Base-by-base conservation (phyloP, 495 filamentous ascomycete species). In the Lentithecium fluviatile region DNA sequence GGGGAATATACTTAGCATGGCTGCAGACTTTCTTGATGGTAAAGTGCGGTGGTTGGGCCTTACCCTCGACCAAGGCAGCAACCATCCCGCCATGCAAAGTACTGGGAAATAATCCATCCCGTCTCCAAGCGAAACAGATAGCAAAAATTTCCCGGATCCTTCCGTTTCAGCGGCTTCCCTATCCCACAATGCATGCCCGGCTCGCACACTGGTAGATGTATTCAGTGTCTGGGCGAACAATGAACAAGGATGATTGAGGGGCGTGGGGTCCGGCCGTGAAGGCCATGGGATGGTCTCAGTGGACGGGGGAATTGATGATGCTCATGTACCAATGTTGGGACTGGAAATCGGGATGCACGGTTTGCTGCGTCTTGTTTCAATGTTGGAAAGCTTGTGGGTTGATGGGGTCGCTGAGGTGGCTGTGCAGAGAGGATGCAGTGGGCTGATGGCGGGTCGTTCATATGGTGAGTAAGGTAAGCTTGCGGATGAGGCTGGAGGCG, bases 41-140 rank as follows among this genome's bases (percentile, higher is more conserved):
- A n/a, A n/a, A n/a, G n/a, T n/a, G n/a, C n/a, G n/a, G n/a, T n/a
- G n/a, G n/a, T 2, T 20, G 17, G n/a, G 46, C 12, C 50, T 38
- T 40, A 53, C 50, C 50, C 11, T 56, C 52, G 20, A 56, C 45
- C 23, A 56, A 21, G 7, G 2, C 52, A 24, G 52, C 52, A 15
- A 1, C 2, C 52, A 56, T 56, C 2, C 52, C 52, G 1, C 52
- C 52, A 45, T 56, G 52, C 2, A 56, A 25, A 2, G 52, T 56
- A 17, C 29, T 15, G 52, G 52, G 40, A 45, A 46, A 26, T 56
- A 56, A 24, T 56, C 32, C 52, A 56, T 56, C 12, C 52, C 37
- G 1, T 4, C 15, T 6, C 42, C 52, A 4, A 56, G 11, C 8
- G 52, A 56, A 29, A 56, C 37, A 29, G 45, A 37, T 15, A 56